Evolutionary conservation across 148 eudicot genomes (phyloP).

Genomic region (Chenopodium berlandieri): DNA sequence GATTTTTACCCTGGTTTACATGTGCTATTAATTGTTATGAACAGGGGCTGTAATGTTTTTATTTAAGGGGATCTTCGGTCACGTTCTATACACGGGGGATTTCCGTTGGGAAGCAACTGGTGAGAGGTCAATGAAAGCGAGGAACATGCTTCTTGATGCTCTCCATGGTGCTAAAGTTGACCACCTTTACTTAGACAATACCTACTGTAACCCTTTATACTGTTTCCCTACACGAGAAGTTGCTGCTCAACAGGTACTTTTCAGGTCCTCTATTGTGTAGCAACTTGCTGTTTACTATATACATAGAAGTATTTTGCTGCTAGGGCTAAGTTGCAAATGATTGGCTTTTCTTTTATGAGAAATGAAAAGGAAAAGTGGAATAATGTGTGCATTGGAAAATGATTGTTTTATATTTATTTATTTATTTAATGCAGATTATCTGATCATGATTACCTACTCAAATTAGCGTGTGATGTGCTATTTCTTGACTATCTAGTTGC

Average conservation of each 20-base stretch:
- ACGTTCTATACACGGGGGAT: constrained; percentile 80
- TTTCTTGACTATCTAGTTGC: not conserved
- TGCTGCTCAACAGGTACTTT: constrained; percentile 67
- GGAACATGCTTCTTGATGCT: constrained; percentile 57
- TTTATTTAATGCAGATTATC: not conserved
- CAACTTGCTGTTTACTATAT: not conserved
- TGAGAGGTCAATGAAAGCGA: constrained; percentile 45
- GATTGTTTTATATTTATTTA: not conserved
- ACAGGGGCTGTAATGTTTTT: constrained; percentile 86
- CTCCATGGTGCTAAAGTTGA: constrained; percentile 49
- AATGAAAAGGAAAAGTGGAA: not conserved
- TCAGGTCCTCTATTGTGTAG: not conserved
- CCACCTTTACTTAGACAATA: constrained; percentile 70
- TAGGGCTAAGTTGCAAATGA: not conserved
- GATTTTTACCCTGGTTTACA: not conserved
- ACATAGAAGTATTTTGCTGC: not conserved
- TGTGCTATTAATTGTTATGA: not conserved
- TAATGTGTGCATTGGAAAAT: not conserved
- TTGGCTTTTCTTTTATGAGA: not conserved
- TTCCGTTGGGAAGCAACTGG: constrained; percentile 77
- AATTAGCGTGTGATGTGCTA: not conserved
- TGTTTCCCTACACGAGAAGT: constrained; percentile 67
- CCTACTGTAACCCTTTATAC: constrained; percentile 72
- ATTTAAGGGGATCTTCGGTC: constrained; percentile 77
- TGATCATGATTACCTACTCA: not conserved